Base-by-base conservation (phyloP, 1,284 basidiomycete genomes). In the Rhodotorula sp. region DNA sequence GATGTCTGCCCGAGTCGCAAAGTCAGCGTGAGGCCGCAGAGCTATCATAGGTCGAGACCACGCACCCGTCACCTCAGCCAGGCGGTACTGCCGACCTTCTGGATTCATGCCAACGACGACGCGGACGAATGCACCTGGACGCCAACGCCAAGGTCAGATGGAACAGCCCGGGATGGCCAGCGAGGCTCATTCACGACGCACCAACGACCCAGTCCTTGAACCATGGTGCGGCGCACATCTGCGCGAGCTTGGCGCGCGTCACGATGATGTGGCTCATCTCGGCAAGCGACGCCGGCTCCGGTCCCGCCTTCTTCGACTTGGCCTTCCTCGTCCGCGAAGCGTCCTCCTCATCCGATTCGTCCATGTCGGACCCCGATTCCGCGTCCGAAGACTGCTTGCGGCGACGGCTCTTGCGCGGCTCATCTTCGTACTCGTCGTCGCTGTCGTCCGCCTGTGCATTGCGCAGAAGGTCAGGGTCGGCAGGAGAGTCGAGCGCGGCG, bases 151-250 rank as follows among this genome's bases (percentile, higher is more conserved):
- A 5, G 1, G 25, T 63, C 23, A 68, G 41, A 23, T 12, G 16
- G 14, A 12, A 23, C 21, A 23, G 16, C 44, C 44, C 13, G 23
- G 14, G 14, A 34, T n/a, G 21, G 7, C 2, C 5, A 17, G 17
- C 1, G 14, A 52, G 44, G 8, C 53, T 34, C 34, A 45, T 23
- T 4, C 14, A 34, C 0, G 62, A 81, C 83, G 70, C 76, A 89
- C 93, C 88, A 83, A 87, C 87, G 70, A 92, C 85, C 81, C 89
- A 88, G 67, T 91, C 87, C 78, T 89, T 86, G 82, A 91, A 91
- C 88, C 89, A 88, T 19, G 92, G 88, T 55, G 87, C 84, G 82
- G 89, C 82, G 79, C 85, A 87, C 77, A 88, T 82, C 80, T 89
- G 88, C 55, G 86, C 86, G 54, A 92, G 82, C 77, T 84, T 80